Percentiles rank a stretch among this genome's conserved stretches.
Evolutionary conservation across 768 basidiomycete species (phyloP).

Genomic region (Naematelia aurantialba): DNA sequence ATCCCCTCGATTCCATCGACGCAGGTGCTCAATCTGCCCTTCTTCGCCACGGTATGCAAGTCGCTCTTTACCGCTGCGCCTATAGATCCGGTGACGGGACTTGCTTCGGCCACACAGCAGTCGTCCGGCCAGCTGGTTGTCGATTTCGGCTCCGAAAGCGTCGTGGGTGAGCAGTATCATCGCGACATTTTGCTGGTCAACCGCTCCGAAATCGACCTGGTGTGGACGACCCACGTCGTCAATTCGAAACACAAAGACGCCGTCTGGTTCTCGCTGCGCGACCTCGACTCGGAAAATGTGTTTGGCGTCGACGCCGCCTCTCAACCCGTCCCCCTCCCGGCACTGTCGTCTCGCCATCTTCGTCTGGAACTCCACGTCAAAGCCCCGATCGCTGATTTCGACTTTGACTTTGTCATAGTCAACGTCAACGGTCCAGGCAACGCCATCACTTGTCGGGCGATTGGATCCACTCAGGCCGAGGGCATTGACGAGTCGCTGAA

Average conservation of each 20-base stretch:
- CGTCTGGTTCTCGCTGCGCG: slow-evolving; percentile 43
- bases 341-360: slow-evolving; percentile 40
- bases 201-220: slow-evolving; percentile 44
- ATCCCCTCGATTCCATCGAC: slow-evolving; percentile 1
- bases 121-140: slow-evolving; percentile 31
- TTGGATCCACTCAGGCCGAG: slow-evolving; percentile 26
- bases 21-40: slow-evolving; percentile 33
- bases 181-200: slow-evolving; percentile 43
- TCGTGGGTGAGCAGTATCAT: slow-evolving; percentile 34
- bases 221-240: slow-evolving; percentile 42
- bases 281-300: slow-evolving; percentile 44
- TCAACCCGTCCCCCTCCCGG: slow-evolving; percentile 36
- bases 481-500: slow-evolving; percentile 31
- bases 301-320: slow-evolving; percentile 34
- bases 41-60: slow-evolving; percentile 45
- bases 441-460: slow-evolving; percentile 36
- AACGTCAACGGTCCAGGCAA: slow-evolving; percentile 43
- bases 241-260: slow-evolving; percentile 32
- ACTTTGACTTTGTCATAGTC: slow-evolving; percentile 41
- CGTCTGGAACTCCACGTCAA: slow-evolving; percentile 35
- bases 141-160: slow-evolving; percentile 41
- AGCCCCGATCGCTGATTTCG: slow-evolving; percentile 29
- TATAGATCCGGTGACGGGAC: slow-evolving; percentile 31
- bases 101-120: slow-evolving; percentile 26
- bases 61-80: slow-evolving; percentile 39